Base-by-base conservation (phyloP, 2,329 filamentous ascomycete species). In the Aspergillus neoniger region DNA sequence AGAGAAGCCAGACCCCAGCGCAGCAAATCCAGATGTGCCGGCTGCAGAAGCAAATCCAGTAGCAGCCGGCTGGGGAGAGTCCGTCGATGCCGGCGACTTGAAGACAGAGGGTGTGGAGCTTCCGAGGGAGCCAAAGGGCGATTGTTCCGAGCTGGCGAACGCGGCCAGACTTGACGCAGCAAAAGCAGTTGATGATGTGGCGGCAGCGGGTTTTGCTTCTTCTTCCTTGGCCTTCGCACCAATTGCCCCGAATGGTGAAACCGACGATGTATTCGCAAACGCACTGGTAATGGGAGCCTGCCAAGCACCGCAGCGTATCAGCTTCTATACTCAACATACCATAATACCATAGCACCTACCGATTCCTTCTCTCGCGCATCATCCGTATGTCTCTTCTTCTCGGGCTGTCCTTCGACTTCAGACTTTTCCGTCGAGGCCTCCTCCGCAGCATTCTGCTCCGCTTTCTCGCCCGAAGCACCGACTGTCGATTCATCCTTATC, bases 81-180 rank as follows among this genome's bases (percentile, higher is more conserved):
- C 63, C 28, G 67, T 57, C 25, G 67, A 57, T 30, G 64, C 62
- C 53, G 72, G 64, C 5, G 73, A 66, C 51, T 74, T 75, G 67
- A 79, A 79, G 21, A 78, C 74, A n/a, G 79, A 81, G 14, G 81
- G 67, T 14, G 80, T 72, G 15, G 78, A 59, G 71, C 74, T 73
- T 43, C 83, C 83, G 48, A 89, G 70, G 17, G 80, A 73, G 41
- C 86, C 86, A 70, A 91, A 91, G 0, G 87, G 87, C 4, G 89
- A 91, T 25, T 83, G 78, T 39, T 80, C 79, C 5, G 85, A 83
- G 23, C 83, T 79, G 7, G 88, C 83, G 58, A 91, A 84, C 55
- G 88, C 86, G 55, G 88, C 85, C 70, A 92, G 87, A 17, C 84
- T 85, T 3, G 90, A 92, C 51, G 81, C 82, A 21, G 86, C 86